phyloP scores from a whole-genome alignment of 306 rosid species.

The Lablab purpureus region DNA sequence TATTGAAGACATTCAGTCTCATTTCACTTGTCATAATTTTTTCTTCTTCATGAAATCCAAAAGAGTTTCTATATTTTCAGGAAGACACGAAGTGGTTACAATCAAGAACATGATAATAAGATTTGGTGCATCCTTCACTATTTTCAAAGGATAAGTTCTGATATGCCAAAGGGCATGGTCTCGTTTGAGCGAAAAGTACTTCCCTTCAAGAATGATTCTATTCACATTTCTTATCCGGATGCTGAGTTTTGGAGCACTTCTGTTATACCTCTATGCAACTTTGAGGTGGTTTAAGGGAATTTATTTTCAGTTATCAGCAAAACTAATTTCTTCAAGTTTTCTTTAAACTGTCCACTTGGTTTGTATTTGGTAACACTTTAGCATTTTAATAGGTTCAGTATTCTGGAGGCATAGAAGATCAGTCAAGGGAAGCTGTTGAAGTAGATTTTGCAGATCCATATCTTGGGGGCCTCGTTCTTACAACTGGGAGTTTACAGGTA shows the following conservation, averaged over 20 bases:
- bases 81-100: background rate
- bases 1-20: conserved; percentile 9
- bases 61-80: conserved; percentile 57
- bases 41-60: background rate
- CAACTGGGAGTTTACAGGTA: conserved; percentile 89
- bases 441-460: conserved; percentile 93
- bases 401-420: conserved; percentile 85
- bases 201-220: conserved; percentile 53
- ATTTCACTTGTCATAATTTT: background rate
- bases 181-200: conserved; percentile 94
- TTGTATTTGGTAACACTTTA: conserved; percentile 37
- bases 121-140: conserved; percentile 79
- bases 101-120: conserved; percentile 74
- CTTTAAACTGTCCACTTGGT: conserved; percentile 15
- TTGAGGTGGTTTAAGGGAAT: conserved; percentile 61
- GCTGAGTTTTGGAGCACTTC: conserved; percentile 76
- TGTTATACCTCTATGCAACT: conserved; percentile 67
- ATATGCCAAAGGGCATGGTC: conserved; percentile 72
- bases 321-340: background rate
- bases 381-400: conserved; percentile 60
- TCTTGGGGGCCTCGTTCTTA: conserved; percentile 90
- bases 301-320: conserved; percentile 3
- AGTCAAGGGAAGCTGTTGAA: conserved; percentile 73
- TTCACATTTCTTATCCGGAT: conserved; percentile 65
- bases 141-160: conserved; percentile 76